A percentile compares a stretch with the other conserved stretches of the same genome.
Conservation (phyloP, 129 eudicot species). For the Silybum marianum region DNA sequence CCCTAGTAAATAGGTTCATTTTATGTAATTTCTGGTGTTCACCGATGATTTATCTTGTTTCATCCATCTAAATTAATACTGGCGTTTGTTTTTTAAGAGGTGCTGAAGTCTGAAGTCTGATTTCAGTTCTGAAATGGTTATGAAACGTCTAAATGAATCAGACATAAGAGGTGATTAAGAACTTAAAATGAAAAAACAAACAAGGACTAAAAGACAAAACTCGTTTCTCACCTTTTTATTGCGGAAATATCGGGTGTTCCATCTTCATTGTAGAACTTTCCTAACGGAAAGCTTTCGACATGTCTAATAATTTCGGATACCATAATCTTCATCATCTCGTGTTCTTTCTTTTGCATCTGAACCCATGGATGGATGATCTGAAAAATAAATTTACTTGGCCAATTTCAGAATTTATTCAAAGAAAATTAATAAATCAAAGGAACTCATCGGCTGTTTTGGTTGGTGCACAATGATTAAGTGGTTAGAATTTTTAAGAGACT, state of each 20-base stretch:
- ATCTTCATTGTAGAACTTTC: constrained; percentile 53
- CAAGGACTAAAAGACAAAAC: neutral
- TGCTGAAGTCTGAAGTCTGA: no score
- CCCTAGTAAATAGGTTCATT: neutral
- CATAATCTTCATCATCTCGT: constrained; percentile 57
- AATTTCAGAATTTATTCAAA: neutral
- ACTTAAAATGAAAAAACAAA: no score
- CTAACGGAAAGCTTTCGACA: constrained; percentile 49
- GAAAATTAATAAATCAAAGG: no score
- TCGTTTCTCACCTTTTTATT: constrained; percentile 46
- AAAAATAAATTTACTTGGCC: neutral
- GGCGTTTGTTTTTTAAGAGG: no score
- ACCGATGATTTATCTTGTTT: no score
- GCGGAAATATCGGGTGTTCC: constrained; percentile 57
- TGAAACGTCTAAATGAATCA: no score
- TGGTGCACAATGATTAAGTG: no score
- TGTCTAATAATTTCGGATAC: constrained; percentile 55
- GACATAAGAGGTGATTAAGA: no score
- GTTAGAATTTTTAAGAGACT: no score
- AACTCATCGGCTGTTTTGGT: no score
- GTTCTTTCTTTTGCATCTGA: constrained; percentile 61
- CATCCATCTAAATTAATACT: neutral
- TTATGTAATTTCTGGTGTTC: no score
- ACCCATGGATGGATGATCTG: constrained; percentile 85
- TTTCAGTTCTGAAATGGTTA: no score